These are phyloP conservation scores for Lasiodiplodia sp. DNA, from an alignment of 2,329 filamentous ascomycete genomes.

Conservation along the genomic window DNA sequence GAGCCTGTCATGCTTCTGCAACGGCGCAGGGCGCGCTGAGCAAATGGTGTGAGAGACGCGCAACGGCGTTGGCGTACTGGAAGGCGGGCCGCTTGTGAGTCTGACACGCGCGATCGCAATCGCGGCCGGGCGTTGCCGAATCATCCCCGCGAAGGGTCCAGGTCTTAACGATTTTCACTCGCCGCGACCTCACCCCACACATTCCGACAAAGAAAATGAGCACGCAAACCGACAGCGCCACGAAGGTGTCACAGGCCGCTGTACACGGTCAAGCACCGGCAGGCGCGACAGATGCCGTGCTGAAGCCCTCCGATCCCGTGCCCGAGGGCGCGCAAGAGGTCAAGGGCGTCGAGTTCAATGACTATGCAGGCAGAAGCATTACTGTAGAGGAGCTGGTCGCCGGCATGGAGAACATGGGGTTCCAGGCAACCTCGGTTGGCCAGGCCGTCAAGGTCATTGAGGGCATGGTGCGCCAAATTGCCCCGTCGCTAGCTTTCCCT, in stretches of 20 bases:
- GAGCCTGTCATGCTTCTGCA: neutral
- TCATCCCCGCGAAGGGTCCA: conserved; percentile 21
- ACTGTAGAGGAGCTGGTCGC: conserved; percentile 85
- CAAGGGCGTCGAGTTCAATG: conserved; percentile 90
- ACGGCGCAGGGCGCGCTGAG: conserved; percentile 4
- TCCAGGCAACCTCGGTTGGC: conserved; percentile 80
- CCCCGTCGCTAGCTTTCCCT: conserved; percentile 1
- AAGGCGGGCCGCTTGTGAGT: neutral
- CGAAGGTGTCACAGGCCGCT: neutral
- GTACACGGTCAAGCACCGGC: conserved; percentile 44
- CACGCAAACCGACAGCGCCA: conserved; percentile 20
- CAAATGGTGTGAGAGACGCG: conserved; percentile 16
- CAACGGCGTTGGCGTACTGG: conserved; percentile 9
- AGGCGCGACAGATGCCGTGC: conserved; percentile 75
- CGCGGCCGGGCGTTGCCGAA: conserved; percentile 21
- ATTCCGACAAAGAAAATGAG: conserved; percentile 25
- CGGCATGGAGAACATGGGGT: conserved; percentile 86
- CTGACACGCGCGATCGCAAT: conserved; percentile 22
- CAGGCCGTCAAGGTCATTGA: conserved; percentile 93
- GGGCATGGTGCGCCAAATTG: conserved; percentile 74
- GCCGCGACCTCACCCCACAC: conserved; percentile 24
- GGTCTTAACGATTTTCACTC: conserved; percentile 20
- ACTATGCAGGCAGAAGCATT: conserved; percentile 74
- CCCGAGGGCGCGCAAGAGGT: conserved; percentile 81
- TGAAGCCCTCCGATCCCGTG: conserved; percentile 83